Percentiles rank a stretch among this genome's conserved stretches.
Evolutionary conservation across 345 rosid species (phyloP).

Genomic region (Kernera saxatilis): DNA sequence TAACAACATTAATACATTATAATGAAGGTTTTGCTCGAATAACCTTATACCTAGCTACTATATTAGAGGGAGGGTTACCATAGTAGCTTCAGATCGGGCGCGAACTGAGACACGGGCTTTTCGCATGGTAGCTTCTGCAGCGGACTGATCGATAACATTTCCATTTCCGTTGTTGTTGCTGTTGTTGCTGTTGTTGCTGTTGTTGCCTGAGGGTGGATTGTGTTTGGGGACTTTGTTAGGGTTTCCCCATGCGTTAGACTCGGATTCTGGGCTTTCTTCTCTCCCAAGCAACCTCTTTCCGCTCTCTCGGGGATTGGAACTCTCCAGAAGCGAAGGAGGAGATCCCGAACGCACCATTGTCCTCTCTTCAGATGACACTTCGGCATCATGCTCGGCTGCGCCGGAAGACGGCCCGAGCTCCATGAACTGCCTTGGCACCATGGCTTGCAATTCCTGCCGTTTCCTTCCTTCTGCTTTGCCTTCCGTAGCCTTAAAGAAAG

Average conservation of each 20-base stretch:
- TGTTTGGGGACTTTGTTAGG: slow-evolving; percentile 58
- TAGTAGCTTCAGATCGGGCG: slow-evolving; percentile 93
- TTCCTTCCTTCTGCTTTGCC: slow-evolving; percentile 20
- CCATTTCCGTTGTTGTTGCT: slow-evolving; percentile 4
- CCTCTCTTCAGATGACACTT: slow-evolving; percentile 74
- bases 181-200: slow-evolving; percentile 10
- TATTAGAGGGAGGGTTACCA: slow-evolving; percentile 43
- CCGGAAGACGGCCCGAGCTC: slow-evolving; percentile 53
- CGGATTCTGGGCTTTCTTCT: slow-evolving; percentile 66
- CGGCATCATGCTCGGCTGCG: slow-evolving; percentile 41
- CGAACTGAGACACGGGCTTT: slow-evolving; percentile 99
- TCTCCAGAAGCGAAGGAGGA: slow-evolving; percentile 32
- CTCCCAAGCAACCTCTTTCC: slow-evolving; percentile 42
- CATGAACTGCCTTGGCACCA: slow-evolving; percentile 68
- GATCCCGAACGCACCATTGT: slow-evolving; percentile 41
- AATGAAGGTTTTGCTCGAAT: background rate
- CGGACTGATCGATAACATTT: slow-evolving; percentile 49
- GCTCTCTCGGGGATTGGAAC: slow-evolving; percentile 22
- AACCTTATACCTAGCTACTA: background rate
- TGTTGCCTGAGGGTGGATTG: slow-evolving; percentile 23
- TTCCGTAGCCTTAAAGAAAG: slow-evolving; percentile 17
- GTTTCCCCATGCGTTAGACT: slow-evolving; percentile 50
- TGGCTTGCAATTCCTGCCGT: slow-evolving; percentile 16
- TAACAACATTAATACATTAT: background rate
- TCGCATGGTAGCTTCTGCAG: slow-evolving; percentile 78